phyloP scores from a whole-genome alignment of 768 basidiomycete genomes.

The Tylopilus cervinicoccineus region DNA sequence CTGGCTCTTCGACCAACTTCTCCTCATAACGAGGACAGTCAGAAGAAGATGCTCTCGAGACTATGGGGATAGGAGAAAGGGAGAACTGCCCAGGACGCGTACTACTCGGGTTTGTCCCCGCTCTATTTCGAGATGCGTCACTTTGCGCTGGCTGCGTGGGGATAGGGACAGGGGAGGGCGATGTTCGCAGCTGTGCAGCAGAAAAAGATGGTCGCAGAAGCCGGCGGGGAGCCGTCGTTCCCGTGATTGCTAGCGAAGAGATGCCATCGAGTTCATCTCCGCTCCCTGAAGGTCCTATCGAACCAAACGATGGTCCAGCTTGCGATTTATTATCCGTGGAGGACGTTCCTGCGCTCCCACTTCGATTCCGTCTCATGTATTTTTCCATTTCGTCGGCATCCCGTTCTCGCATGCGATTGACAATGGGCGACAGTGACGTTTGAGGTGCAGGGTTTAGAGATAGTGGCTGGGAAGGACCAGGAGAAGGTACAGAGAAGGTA shows the following conservation, averaged over 20 bases:
- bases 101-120: conserved; percentile 63
- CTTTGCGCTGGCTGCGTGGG: conserved; percentile 38
- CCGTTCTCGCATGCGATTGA: conserved; percentile 73
- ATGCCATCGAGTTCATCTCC: conserved; percentile 53
- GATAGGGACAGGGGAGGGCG: conserved; percentile 35
- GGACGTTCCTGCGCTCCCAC: conserved; percentile 70
- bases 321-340: conserved; percentile 71
- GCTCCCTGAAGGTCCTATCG: conserved; percentile 48
- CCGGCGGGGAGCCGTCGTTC: conserved; percentile 56
- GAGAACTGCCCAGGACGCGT: conserved; percentile 40
- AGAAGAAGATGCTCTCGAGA: conserved; percentile 54
- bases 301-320: conserved; percentile 44
- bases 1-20: conserved; percentile 42
- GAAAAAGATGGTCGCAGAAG: conserved; percentile 69
- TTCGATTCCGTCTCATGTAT: conserved; percentile 77
- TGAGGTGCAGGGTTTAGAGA: conserved; percentile 35
- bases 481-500: conserved; percentile 36
- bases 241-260: conserved; percentile 42
- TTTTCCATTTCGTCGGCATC: conserved; percentile 89
- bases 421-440: conserved; percentile 68
- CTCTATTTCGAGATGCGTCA: conserved; percentile 47
- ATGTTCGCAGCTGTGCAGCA: conserved; percentile 68
- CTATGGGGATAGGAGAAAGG: conserved; percentile 39
- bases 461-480: conserved; percentile 34
- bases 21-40: conserved; percentile 41